Evolutionary conservation across 805 yeast genomes (phyloP).

Genomic region (Komagataella mondaviorum): DNA sequence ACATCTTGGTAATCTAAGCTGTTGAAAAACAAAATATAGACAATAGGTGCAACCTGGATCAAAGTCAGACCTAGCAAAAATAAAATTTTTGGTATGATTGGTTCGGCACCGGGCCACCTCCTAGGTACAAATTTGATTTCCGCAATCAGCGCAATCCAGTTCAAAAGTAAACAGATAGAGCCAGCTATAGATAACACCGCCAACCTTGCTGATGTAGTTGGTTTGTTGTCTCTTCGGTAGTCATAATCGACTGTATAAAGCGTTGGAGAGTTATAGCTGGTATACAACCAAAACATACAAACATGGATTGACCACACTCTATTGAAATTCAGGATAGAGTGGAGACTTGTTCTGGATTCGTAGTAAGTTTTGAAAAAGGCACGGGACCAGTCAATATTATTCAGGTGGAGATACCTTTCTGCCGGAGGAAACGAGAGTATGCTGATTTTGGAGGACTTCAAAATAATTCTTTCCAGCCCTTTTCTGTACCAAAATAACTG

Average conservation of each 20-base stretch:
- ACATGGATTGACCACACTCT: slow-evolving; percentile 41
- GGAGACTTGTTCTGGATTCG: slow-evolving; percentile 37
- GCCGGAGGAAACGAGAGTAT: slow-evolving; percentile 16
- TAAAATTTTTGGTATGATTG: slow-evolving; percentile 18
- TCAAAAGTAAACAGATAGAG: slow-evolving; percentile 24
- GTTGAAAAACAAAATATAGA: slow-evolving; percentile 21
- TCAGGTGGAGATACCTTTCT: slow-evolving; percentile 19
- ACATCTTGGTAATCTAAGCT: slow-evolving; percentile 22
- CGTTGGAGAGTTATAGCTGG: slow-evolving; percentile 35
- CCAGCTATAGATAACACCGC: slow-evolving; percentile 34
- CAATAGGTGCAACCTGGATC: slow-evolving; percentile 25
- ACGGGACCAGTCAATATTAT: slow-evolving; percentile 24
- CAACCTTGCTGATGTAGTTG: slow-evolving; percentile 28
- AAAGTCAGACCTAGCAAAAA: slow-evolving; percentile 18
- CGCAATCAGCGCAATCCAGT: slow-evolving; percentile 23
- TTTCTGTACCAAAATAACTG: slow-evolving; percentile 35
- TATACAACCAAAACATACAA: slow-evolving; percentile 36
- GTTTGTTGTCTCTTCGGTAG: slow-evolving; percentile 27
- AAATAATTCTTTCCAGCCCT: slow-evolving; percentile 19
- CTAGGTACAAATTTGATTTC: slow-evolving; percentile 33
- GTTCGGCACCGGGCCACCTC: slow-evolving; percentile 33
- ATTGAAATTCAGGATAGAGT: slow-evolving; percentile 32
- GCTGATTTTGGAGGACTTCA: slow-evolving; percentile 17
- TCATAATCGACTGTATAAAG: slow-evolving; percentile 29
- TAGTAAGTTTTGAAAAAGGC: slow-evolving; percentile 30